Conservation (phyloP, 768 basidiomycete species). For the Agrocybe praecox region DNA sequence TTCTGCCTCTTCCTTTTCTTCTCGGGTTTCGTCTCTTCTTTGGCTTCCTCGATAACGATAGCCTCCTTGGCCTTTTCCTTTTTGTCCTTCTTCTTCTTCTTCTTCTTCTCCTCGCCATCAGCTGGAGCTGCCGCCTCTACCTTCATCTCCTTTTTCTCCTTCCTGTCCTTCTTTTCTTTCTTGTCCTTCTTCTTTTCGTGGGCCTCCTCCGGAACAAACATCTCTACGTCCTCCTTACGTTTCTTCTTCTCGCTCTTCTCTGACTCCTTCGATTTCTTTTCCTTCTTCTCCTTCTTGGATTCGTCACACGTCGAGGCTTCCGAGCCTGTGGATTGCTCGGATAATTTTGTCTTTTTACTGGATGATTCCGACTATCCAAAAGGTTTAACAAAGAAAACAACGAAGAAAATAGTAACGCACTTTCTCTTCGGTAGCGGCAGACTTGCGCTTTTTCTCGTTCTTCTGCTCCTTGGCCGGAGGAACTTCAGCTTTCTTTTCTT, state of each 20-base stretch:
- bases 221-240: conserved; percentile 20
- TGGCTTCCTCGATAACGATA: conserved; percentile 31
- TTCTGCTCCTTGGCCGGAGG: neutral
- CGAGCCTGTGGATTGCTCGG: conserved; percentile 7
- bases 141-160: conserved; percentile 22
- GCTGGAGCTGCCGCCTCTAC: conserved; percentile 6
- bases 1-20: conserved; percentile 28
- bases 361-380: conserved; percentile 7
- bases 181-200: conserved; percentile 10
- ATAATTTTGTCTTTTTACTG: conserved; percentile 32
- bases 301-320: neutral
- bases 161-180: conserved; percentile 14
- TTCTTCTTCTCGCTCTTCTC: conserved; percentile 28
- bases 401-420: conserved; percentile 17
- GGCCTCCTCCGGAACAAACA: neutral
- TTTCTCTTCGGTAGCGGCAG: conserved; percentile 25
- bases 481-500: neutral
- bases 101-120: conserved; percentile 8
- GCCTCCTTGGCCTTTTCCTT: conserved; percentile 17
- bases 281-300: conserved; percentile 1
- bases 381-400: neutral
- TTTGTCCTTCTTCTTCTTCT: conserved; percentile 19
- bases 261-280: conserved; percentile 19
- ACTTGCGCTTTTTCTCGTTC: conserved; percentile 40
- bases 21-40: conserved; percentile 27